Base-by-base conservation (phyloP, 805 yeast genomes). In the Zygosaccharomyces lentus region DNA sequence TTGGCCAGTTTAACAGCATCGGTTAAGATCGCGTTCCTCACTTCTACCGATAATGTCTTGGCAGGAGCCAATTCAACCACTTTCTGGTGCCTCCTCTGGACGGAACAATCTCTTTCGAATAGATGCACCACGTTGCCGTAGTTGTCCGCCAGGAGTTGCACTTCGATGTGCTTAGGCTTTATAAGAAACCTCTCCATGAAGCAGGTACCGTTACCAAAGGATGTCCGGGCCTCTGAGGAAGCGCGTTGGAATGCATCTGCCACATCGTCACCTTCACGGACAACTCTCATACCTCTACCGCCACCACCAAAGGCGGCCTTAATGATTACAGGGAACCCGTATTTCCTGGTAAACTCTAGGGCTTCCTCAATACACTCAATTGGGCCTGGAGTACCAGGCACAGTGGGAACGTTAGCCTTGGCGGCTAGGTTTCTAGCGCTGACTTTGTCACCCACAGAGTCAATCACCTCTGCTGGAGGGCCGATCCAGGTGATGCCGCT, bases 291-390 rank as follows among this genome's bases (percentile, higher is more conserved):
- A 78, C 99, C 99, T 72, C 98, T 82, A 65, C 99, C 99, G 76
- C 99, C 99, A 72, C 99, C 99, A 67, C 99, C 99, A 64, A 86
- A 93, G 31, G 99, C 99, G 38, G 99, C 99, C 72, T 91, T 91
- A 71, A 91, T 89, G 70, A 91, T 91, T 40, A 93, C 98, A 7
- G 99, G 99, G 71, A 68, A 90, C 26, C 99, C 99, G 68, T 91
- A 77, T 70, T 88, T 63, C 37, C 71, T 78, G 30, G 90, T 97
- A 63, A 91, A 91, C 7, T 66, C 82, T 53, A 71, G 59, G 27
- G 98, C 98, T 60, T 91, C 88, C 47, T 75, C 82, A 19, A 82
- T 82, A 23, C 76, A 61, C 48, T 82, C 90, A 64, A 93, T 89
- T 52, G 99, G 98, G 34, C 98, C 99, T 6, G 95, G 95, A 10